Evolutionary conservation across 768 basidiomycete genomes (phyloP).

Genomic region (Amanita phalloides): DNA sequence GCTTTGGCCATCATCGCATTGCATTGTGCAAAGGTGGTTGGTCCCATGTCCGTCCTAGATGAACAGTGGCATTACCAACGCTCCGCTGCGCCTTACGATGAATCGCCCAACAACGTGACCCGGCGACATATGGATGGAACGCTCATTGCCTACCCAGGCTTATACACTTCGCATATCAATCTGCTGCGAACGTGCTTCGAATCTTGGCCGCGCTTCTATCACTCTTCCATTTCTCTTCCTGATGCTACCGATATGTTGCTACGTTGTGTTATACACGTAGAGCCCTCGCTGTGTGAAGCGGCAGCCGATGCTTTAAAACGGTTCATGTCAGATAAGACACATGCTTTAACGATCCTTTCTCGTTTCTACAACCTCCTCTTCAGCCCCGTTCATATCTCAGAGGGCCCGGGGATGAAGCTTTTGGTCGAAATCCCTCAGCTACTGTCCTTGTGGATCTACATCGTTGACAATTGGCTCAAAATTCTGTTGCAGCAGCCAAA

Average conservation of each 20-base stretch:
- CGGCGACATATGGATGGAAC: slow-evolving; percentile 57
- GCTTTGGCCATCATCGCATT: slow-evolving; percentile 46
- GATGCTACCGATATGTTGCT: slow-evolving; percentile 73
- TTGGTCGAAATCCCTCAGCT: slow-evolving; percentile 59
- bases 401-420: slow-evolving; percentile 54
- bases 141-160: slow-evolving; percentile 54
- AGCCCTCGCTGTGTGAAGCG: slow-evolving; percentile 61
- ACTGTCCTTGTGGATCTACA: slow-evolving; percentile 59
- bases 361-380: slow-evolving; percentile 68
- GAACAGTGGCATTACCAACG: slow-evolving; percentile 69
- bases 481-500: slow-evolving; percentile 29
- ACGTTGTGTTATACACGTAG: slow-evolving; percentile 76
- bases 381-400: slow-evolving; percentile 48
- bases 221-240: slow-evolving; percentile 38
- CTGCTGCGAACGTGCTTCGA: slow-evolving; percentile 72
- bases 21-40: slow-evolving; percentile 52
- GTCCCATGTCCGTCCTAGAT: slow-evolving; percentile 75
- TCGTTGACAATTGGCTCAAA: slow-evolving; percentile 62
- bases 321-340: slow-evolving; percentile 50
- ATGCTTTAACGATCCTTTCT: slow-evolving; percentile 48
- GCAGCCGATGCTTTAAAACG: slow-evolving; percentile 61
- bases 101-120: slow-evolving; percentile 55
- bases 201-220: slow-evolving; percentile 76
- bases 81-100: slow-evolving; percentile 51
- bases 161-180: slow-evolving; percentile 49